Evolutionary conservation across 345 rosid species (phyloP).

Genomic region (Syzygium jambos): DNA sequence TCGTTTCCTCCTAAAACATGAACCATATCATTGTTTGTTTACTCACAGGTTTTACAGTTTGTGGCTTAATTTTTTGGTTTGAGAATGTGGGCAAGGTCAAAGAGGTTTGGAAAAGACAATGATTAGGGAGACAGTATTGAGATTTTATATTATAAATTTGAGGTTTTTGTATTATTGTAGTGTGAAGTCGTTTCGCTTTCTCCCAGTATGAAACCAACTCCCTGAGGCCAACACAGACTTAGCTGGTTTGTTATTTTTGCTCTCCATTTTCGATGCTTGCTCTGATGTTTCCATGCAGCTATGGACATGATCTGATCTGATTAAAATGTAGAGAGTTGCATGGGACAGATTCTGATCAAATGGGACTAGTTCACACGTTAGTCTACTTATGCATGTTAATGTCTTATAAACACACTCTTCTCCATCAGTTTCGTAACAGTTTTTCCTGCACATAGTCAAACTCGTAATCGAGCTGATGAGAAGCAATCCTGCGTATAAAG

Average conservation of each 20-base stretch:
- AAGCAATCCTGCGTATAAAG: not conserved
- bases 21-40: not conserved
- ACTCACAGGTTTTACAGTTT: not conserved
- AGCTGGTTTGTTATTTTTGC: not conserved
- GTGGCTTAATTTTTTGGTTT: not conserved
- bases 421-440: not conserved
- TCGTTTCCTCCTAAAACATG: not conserved
- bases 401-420: not conserved
- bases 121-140: not conserved
- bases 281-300: not conserved
- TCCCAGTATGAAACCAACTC: not conserved
- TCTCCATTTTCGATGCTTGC: not conserved
- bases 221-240: not conserved
- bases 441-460: not conserved
- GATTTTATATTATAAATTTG: not conserved
- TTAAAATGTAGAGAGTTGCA: not conserved
- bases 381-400: not conserved
- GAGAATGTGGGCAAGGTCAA: not conserved
- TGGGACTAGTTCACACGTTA: not conserved
- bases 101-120: not conserved
- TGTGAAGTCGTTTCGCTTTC: not conserved
- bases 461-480: not conserved
- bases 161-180: not conserved
- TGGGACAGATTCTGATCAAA: not conserved
- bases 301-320: not conserved